A percentile compares a stretch with the other conserved stretches of the same genome.
These are phyloP conservation scores for Tylopilus subfusipes DNA, from an alignment of 768 basidiomycete genomes.

Conservation along the genomic window DNA sequence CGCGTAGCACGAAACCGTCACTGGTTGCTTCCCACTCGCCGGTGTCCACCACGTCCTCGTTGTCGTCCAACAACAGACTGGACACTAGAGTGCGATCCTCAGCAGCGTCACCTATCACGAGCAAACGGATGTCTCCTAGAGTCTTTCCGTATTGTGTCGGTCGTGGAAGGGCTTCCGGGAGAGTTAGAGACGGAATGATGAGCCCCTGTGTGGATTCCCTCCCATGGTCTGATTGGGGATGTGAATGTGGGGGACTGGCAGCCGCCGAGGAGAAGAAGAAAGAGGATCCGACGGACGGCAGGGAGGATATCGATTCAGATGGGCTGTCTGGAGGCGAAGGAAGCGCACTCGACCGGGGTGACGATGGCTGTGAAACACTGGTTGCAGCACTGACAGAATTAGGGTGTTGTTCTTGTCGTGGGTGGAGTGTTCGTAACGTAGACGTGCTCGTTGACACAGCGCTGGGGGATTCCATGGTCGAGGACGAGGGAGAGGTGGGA, in stretches of 20 bases:
- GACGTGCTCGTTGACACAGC: slow-evolving; percentile 35
- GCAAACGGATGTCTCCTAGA: slow-evolving; percentile 54
- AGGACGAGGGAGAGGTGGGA: background rate
- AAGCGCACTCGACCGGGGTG: slow-evolving; percentile 46
- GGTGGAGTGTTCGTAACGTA: slow-evolving; percentile 37
- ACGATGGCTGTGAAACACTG: slow-evolving; percentile 41
- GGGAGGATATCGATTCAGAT: slow-evolving; percentile 60
- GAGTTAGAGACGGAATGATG: slow-evolving; percentile 65
- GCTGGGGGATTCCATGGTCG: slow-evolving; percentile 24
- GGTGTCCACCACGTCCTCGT: slow-evolving; percentile 64
- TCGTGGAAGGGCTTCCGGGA: slow-evolving; percentile 57
- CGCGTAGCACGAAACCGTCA: slow-evolving; percentile 45
- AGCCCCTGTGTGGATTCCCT: slow-evolving; percentile 48
- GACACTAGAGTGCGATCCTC: slow-evolving; percentile 37
- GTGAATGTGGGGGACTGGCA: slow-evolving; percentile 57
- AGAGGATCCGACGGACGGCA: slow-evolving; percentile 69
- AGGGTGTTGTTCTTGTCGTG: slow-evolving; percentile 19
- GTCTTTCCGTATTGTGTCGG: slow-evolving; percentile 70
- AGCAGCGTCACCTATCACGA: slow-evolving; percentile 49
- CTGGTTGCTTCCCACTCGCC: slow-evolving; percentile 53
- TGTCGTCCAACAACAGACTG: slow-evolving; percentile 53
- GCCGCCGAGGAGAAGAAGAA: slow-evolving; percentile 78
- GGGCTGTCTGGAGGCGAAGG: slow-evolving; percentile 64
- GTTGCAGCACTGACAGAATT: background rate
- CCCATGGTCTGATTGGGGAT: slow-evolving; percentile 39